Evolutionary conservation across 2,329 filamentous ascomycete species (phyloP), one percentile per base, ranked within the genome.

Genomic region (Lachnellula suecica): DNA sequence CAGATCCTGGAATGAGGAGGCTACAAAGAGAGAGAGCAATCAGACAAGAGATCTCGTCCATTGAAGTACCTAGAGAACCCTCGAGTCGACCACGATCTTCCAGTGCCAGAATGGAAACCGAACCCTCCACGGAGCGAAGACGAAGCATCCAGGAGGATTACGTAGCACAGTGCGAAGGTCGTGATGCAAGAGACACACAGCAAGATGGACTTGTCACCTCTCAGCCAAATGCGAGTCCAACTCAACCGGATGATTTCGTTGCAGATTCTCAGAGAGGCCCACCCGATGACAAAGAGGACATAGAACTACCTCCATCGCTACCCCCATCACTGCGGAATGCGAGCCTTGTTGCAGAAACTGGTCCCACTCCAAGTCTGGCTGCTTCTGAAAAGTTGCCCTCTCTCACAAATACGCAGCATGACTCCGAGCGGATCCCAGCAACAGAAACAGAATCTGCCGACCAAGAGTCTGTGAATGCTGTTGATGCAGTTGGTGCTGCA

Each of bases 111-210:
- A 11, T 47, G 10, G 43, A 35, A 38, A 4, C 40, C 9, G 22
- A 25, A 7, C 40, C 55, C 47, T n/a, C 53, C 20, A 20, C 43
- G 20, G 11, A 49, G 47, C 56, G 60, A 29, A 51, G 57, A 24
- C 50, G 59, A 37, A 63, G 56, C 35, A 23, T 58, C 2, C 52
- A 62, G 43, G 63, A 68, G 10, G 60, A 64, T 2, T 63, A 63
- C 20, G 38, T 62, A 13, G 57, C 60, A 8, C 64, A 66, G 46
- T 62, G 59, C 47, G 53, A 54, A 13, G 65, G 60, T 1, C 27
- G 22, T 29, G 59, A 66, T 53, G 57, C 61, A 10, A 51, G 56
- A 34, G 61, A 63, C 54, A 61, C 59, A 5, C 62, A 65, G 25
- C 58, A 53, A 31, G 51, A 60, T 23, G 24, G 56, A 19, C 43